phyloP scores from a whole-genome alignment of 176 grass and related monocot species.

The Musa beccarii region DNA sequence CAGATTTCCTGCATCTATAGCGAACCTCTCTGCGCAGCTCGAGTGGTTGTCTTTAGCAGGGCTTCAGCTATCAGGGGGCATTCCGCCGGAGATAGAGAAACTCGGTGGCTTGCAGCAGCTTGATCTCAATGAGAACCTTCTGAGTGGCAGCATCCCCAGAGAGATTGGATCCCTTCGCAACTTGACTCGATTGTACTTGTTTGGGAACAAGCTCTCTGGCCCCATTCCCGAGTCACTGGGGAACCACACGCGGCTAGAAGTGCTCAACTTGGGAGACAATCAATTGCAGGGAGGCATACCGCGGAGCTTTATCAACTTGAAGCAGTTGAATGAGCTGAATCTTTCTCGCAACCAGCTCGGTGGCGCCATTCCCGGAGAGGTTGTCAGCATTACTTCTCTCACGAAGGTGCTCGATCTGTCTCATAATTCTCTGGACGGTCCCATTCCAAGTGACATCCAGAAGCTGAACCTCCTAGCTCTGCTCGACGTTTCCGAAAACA shows the following conservation, averaged over 20 bases:
- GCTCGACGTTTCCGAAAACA: not conserved
- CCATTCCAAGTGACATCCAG: not conserved
- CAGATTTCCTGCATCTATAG: not conserved
- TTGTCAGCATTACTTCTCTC: constrained; percentile 16
- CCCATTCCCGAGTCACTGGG: constrained; percentile 26
- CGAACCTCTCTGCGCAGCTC: not conserved
- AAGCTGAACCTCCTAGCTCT: not conserved
- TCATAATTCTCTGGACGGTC: not conserved
- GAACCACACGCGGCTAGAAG: constrained; percentile 14
- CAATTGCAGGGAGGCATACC: constrained; percentile 21
- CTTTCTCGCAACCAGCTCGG: constrained; percentile 23
- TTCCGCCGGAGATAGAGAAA: not conserved
- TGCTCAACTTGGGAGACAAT: constrained; percentile 29
- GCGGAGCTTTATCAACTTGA: constrained; percentile 9
- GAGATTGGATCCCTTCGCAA: not conserved
- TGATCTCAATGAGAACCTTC: not conserved
- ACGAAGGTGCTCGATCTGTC: not conserved
- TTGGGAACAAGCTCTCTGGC: constrained; percentile 28
- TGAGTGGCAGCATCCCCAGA: not conserved
- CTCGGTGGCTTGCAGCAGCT: not conserved
- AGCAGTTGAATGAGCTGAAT: constrained; percentile 17
- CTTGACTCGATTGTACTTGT: not conserved
- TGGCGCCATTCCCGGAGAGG: constrained; percentile 19
- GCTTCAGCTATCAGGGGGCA: not conserved
- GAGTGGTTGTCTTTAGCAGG: not conserved